Evolutionary conservation across 495 filamentous ascomycete genomes (phyloP).

Genomic region (Trichoderma gamsii): DNA sequence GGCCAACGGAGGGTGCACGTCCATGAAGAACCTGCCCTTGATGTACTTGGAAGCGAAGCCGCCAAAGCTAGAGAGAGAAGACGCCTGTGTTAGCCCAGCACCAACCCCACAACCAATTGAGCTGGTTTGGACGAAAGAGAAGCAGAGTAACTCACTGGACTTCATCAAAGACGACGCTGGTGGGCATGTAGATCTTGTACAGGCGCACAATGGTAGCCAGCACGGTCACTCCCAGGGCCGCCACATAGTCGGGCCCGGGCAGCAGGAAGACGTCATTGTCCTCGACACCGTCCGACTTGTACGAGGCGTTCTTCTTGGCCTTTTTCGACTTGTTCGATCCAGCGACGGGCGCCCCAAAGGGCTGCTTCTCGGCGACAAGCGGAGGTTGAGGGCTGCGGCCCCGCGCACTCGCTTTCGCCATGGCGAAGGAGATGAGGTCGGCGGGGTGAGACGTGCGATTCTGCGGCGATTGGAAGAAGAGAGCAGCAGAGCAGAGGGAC

Average conservation of each 20-base stretch:
- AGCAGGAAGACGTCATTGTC: constrained; percentile 72
- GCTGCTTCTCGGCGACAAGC: constrained; percentile 28
- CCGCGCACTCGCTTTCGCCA: constrained; percentile 36
- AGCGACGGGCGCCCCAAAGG: constrained; percentile 18
- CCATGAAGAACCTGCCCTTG: constrained; percentile 98
- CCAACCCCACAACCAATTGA: background rate
- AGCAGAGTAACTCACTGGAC: constrained; percentile 64
- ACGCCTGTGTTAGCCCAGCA: constrained; percentile 21
- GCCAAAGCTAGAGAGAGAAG: constrained; percentile 62
- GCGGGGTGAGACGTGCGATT: background rate
- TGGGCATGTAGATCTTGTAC: constrained; percentile 93
- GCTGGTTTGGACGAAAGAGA: background rate
- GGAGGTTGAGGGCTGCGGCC: constrained; percentile 16
- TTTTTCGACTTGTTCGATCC: constrained; percentile 13
- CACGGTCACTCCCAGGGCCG: constrained; percentile 65
- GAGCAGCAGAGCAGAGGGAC: constrained; percentile 1
- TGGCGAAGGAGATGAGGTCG: constrained; percentile 18
- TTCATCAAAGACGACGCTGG: constrained; percentile 97
- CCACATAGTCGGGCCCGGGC: constrained; percentile 72
- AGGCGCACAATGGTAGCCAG: constrained; percentile 75
- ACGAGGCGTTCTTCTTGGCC: constrained; percentile 42
- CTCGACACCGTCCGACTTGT: constrained; percentile 58
- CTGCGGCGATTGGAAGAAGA: constrained; percentile 3
- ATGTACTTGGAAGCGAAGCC: constrained; percentile 98
- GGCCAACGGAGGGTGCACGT: constrained; percentile 95